Base-by-base conservation (phyloP, 2,329 filamentous ascomycete genomes). In the Polytolypa hystricis region DNA sequence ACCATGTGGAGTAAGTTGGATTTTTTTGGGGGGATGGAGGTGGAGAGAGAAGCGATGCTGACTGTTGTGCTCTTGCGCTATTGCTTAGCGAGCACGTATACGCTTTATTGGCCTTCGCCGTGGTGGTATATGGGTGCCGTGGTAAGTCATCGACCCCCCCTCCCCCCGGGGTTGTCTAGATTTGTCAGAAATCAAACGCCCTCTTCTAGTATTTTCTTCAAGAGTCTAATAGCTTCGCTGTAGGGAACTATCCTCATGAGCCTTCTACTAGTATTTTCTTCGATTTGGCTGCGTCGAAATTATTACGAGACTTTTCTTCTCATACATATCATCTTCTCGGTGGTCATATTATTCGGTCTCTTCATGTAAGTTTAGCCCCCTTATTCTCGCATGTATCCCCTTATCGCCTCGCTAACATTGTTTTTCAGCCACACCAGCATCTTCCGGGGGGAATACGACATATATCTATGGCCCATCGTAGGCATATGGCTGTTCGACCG, bases 401-500 rank as follows among this genome's bases (percentile, higher is more conserved):
- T n/a, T 25, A 7, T 7, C 21, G 21, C n/a, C n/a, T n/a, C n/a
- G n/a, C n/a, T n/a, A n/a, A n/a, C n/a, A n/a, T n/a, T n/a, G 9
- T 35, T 39, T 10, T 44, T 34, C 30, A 63, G 58, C 37, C 66
- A 70, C 40, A 60, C 64, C 5, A 55, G 55, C n/a, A 61, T 69
- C 15, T 65, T 67, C 44, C 48, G 51, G 10, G 57, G 57, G n/a
- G 58, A 62, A 40, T 70, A 62, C 45, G 58, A 67, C 38, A 50
- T 50, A 12, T 71, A 66, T 41, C 57, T 70, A 15, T 71, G 65
- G 58, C 60, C 65, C 3, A 57, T 61, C 21, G 58, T 67, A 6
- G 53, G 52, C 3, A 54, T 71, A 19, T 72, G 68, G 69, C 18
- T 52, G 8, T 55, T 68, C 17, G 68, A 72, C 34, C 57, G 67